Evolutionary conservation across 2,329 filamentous ascomycete genomes (phyloP), one percentile per base, ranked within the genome.

Genomic region (Fusarium napiforme): DNA sequence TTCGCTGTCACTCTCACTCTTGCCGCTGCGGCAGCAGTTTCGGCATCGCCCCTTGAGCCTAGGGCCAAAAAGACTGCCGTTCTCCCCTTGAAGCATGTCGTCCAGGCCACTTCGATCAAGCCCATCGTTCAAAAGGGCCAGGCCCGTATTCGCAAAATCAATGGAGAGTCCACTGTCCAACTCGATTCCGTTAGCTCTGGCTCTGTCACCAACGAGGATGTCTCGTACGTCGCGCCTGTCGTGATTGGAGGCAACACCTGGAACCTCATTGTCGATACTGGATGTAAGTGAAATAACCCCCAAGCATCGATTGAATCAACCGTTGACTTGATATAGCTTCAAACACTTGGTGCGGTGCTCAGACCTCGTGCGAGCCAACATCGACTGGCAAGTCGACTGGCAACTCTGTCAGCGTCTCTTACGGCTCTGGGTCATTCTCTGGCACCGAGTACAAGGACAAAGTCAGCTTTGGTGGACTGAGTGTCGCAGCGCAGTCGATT

Each of bases 261-360:
- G 56, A 11, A 50, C 4, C 42, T 59, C 3, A 59, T 59, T 19
- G 56, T 50, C 9, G 56, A 59, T 18, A 59, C 56, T 30, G 42
- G 42, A 37, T 58, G 40, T 58, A 36, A 1, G 40, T 36, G 0
- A n/a, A 9, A 21, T 30, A 11, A 11, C 16, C 2, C 19, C 2
- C 7, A 2, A 6, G 12, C 4, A 11, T 30, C 7, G 2, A 4
- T 18, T 0, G 7, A 32, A n/a, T 9, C 10, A 12, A 0, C 2
- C 0, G 2, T 4, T 58, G 7, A 57, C 21, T 4, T 45, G 6
- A 14, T 3, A 19, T 23, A 59, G 56, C 57, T 14, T 60, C 57
- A 5, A 60, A 60, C 15, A 60, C 57, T 18, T 60, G 57, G 57
- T 60, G 57, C 4, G 57, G 57, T 40, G 57, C 57, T 32, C 57